Evolutionary conservation across 345 rosid genomes (phyloP), one percentile per base, ranked within the genome.

Genomic region (Sonneratia caseolaris): DNA sequence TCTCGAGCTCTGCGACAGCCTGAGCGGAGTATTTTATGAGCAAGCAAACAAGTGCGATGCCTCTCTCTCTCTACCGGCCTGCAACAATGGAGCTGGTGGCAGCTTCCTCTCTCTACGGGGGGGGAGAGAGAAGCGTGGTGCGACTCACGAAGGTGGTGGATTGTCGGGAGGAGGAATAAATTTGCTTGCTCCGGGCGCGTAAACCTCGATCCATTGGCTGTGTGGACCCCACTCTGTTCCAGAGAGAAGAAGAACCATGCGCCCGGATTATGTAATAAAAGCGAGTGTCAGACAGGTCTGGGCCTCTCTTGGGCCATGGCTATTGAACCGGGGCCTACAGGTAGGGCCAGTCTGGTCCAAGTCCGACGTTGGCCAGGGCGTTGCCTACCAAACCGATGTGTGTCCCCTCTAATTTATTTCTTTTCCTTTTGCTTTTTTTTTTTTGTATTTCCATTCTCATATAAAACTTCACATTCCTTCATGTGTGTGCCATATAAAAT

Each of bases 21-120:
- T 42, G 49, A 66, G 71, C 84, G 83, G 83, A 77, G 87, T 70
- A 76, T 74, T 68, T 78, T 65, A 78, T 65, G 81, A 40, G 37
- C 42, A 48, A 68, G 24, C 51, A 32, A 51, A 66, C 68, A 53
- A 53, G 19, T 7, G 59, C 59, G 18, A 19, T 16, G 53, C 53
- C 9, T 7, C 27, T 59, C 35, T 10, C 59, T 53, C 59, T 53
- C 59, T 53, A n/a, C 19, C 59, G 19, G 51, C 51, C 22, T 53
- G 22, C n/a, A 19, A 53, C 5, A 11, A 5, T 4, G 22, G 19
- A 48, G 53, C 53, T 51, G 57, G 21, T 51, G 22, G 57, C 18
- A 53, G 59, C 59, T 53, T 53, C 19, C 59, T 53, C 22, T 53
- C 22, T 53, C 22, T 53, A 19, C 14, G 51, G 51, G 51, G 51